Base-by-base conservation (phyloP, 2,329 filamentous ascomycete species). In the Bipolaris cookei region DNA sequence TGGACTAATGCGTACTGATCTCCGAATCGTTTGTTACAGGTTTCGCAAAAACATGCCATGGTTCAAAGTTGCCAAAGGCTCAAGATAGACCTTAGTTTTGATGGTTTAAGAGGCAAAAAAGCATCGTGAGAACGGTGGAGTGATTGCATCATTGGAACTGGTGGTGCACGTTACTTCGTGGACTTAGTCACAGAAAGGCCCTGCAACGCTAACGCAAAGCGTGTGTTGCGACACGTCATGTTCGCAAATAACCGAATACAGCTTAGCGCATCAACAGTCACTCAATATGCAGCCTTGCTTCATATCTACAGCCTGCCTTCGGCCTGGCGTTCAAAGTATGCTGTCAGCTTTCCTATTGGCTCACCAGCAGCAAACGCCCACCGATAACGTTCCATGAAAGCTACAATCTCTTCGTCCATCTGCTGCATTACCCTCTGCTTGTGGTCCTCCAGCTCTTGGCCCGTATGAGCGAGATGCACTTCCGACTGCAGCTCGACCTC, bases 251-350 rank as follows among this genome's bases (percentile, higher is more conserved):
- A 20, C 16, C 43, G 25, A 45, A 45, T 10, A 34, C 43, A 45
- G 43, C 25, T 45, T 45, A 34, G 28, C 25, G 48, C 38, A 11
- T 10, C 10, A 25, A 30, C 8, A n/a, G 47, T 30, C 20, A 47
- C 44, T 47, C 44, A 20, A 88, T 18, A 38, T 20, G 37, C 16
- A 39, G 3, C 16, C 7, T 60, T 88, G 39, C n/a, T n/a, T 43
- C 4, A 43, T 43, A 25, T 35, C 47, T 50, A 41, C 16, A 50
- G 23, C 23, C 13, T 13, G 47, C 16, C 35, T 50, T 35, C 35
- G 23, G 47, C 35, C 20, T 50, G 8, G 43, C 46, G 59, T 39
- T 62, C 50, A 28, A 62, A 59, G 34, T 62, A 62, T 21, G 59
- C 56, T 21, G 59, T 62, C 56, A 62, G 39, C 43, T 62, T 62